These are phyloP conservation scores for Debaryomyces castellii DNA, from an alignment of 805 yeast genomes.

Conservation along the genomic window DNA sequence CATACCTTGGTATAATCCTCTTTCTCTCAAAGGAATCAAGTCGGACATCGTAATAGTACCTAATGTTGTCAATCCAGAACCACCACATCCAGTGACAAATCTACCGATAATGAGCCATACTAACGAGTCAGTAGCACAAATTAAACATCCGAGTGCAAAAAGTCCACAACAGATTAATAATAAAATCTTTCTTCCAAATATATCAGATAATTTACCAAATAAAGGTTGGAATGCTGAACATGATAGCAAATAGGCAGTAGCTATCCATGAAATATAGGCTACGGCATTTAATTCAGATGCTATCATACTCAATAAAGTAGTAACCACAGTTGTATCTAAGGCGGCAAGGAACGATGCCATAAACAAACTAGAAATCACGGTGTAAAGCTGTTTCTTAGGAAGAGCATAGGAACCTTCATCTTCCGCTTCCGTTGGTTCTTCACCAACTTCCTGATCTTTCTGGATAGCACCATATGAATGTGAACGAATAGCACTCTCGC, in stretches of 20 bases:
- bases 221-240: conserved; percentile 75
- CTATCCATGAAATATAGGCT: conserved; percentile 69
- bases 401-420: conserved; percentile 25
- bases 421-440: conserved; percentile 1
- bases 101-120: conserved; percentile 54
- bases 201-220: conserved; percentile 69
- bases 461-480: conserved; percentile 18
- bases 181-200: conserved; percentile 62
- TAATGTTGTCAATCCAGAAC: conserved; percentile 81
- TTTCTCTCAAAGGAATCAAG: conserved; percentile 67
- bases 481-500: conserved; percentile 7
- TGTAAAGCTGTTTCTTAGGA: conserved; percentile 27
- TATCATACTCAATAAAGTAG: conserved; percentile 62
- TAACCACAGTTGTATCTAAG: conserved; percentile 65
- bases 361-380: conserved; percentile 31
- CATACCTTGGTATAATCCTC: conserved; percentile 83
- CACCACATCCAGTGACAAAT: conserved; percentile 83
- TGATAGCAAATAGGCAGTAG: conserved; percentile 65
- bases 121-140: conserved; percentile 54
- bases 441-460: conserved; percentile 2
- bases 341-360: conserved; percentile 57
- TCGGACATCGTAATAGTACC: conserved; percentile 78
- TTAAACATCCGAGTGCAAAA: conserved; percentile 56
- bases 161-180: conserved; percentile 50
- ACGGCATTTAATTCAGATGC: conserved; percentile 69